Evolutionary conservation across 2,329 filamentous ascomycete species (phyloP).

Genomic region (Aspergillus sp.): DNA sequence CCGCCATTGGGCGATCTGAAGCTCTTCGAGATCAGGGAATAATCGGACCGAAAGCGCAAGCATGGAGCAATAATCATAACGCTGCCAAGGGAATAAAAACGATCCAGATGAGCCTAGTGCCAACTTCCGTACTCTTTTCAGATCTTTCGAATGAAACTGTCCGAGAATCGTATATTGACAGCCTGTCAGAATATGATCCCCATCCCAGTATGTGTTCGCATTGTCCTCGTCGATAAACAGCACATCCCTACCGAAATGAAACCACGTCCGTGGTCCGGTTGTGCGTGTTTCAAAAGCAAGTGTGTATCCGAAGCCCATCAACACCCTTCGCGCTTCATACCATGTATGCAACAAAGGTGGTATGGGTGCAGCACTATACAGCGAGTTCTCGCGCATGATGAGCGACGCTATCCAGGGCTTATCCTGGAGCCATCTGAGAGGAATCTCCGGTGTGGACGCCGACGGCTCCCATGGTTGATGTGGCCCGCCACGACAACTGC

Average conservation of each 20-base stretch:
- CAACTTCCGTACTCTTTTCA: neutral
- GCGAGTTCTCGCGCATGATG: neutral
- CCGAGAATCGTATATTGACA: neutral
- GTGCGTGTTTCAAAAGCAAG: constrained; percentile 1
- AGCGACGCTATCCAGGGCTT: neutral
- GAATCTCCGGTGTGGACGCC: neutral
- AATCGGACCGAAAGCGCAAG: neutral
- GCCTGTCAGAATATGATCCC: neutral
- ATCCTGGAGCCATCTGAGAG: neutral
- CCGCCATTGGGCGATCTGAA: constrained; percentile 1
- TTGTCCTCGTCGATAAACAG: neutral
- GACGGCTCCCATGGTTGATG: neutral
- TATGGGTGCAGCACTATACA: neutral
- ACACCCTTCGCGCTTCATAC: neutral
- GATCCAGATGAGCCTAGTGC: neutral
- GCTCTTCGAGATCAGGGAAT: neutral
- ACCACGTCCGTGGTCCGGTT: neutral
- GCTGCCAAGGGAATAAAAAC: neutral
- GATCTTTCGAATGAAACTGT: constrained; percentile 1
- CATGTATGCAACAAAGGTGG: neutral
- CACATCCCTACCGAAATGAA: neutral
- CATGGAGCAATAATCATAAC: neutral
- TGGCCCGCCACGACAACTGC: neutral
- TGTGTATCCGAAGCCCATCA: neutral
- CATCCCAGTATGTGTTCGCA: neutral